These are phyloP conservation scores for Ceratorhiza oryzae-sativae DNA, from an alignment of 1,284 basidiomycete genomes.

Conservation along the genomic window DNA sequence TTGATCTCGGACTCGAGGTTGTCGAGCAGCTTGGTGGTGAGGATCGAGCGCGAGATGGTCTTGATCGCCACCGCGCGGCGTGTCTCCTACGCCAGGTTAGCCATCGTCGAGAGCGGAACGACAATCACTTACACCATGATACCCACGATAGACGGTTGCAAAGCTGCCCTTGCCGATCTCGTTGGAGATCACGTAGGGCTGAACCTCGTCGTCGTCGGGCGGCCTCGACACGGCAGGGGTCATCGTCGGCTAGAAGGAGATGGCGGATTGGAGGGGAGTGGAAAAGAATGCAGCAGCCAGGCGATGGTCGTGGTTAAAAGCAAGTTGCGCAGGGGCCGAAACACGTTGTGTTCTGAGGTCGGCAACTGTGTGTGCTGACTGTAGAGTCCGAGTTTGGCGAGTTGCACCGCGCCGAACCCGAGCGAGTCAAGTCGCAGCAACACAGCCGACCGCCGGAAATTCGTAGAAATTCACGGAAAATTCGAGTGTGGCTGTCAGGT, in stretches of 20 bases:
- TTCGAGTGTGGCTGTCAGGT: background rate
- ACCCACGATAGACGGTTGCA: slow-evolving; percentile 94
- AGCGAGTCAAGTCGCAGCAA: slow-evolving; percentile 21
- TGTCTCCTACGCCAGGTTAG: slow-evolving; percentile 62
- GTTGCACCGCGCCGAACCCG: slow-evolving; percentile 17
- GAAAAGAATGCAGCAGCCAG: slow-evolving; percentile 16
- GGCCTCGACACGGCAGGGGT: slow-evolving; percentile 32
- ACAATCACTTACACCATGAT: slow-evolving; percentile 72
- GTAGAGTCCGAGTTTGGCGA: slow-evolving; percentile 30
- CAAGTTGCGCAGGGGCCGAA: background rate
- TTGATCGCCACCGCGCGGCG: slow-evolving; percentile 89
- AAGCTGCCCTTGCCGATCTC: slow-evolving; percentile 91
- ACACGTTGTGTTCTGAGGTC: slow-evolving; percentile 27
- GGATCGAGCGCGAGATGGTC: slow-evolving; percentile 87
- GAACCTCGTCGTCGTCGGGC: slow-evolving; percentile 67
- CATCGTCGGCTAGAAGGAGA: background rate
- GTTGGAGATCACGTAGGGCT: slow-evolving; percentile 73
- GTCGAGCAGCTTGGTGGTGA: slow-evolving; percentile 92
- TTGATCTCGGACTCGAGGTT: slow-evolving; percentile 98
- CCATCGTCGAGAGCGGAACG: slow-evolving; percentile 1
- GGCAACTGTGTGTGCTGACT: too few species aligned
- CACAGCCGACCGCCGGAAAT: slow-evolving; percentile 10
- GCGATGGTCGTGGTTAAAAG: slow-evolving; percentile 3
- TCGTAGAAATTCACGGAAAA: slow-evolving; percentile 34
- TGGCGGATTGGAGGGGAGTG: background rate